Evolutionary conservation across 495 filamentous ascomycete genomes (phyloP).

Genomic region (Aspergillus ellipticus): DNA sequence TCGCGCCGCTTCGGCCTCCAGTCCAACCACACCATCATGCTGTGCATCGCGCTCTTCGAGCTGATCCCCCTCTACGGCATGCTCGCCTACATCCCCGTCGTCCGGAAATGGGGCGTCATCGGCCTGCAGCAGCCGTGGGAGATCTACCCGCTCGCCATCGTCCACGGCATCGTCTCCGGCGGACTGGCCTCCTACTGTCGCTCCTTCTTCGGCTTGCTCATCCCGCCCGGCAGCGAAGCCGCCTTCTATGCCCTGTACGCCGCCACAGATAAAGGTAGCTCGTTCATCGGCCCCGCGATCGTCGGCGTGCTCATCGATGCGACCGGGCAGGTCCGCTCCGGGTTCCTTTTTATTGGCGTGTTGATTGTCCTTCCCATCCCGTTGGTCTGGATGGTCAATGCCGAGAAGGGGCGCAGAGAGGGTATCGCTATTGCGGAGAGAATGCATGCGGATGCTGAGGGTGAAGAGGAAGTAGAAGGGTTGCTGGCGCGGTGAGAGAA

Average conservation of each 20-base stretch:
- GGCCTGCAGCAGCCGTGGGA: slow-evolving; percentile 87
- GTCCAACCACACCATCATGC: slow-evolving; percentile 76
- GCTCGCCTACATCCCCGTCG: slow-evolving; percentile 74
- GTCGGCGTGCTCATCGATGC: slow-evolving; percentile 80
- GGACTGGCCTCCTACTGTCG: slow-evolving; percentile 83
- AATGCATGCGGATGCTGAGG: slow-evolving; percentile 37
- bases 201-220: slow-evolving; percentile 76
- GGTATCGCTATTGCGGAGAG: slow-evolving; percentile 59
- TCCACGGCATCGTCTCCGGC: slow-evolving; percentile 84
- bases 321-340: slow-evolving; percentile 76
- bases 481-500: slow-evolving; percentile 22
- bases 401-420: slow-evolving; percentile 72
- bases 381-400: slow-evolving; percentile 73
- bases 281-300: slow-evolving; percentile 82
- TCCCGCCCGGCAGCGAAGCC: slow-evolving; percentile 86
- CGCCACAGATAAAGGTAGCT: slow-evolving; percentile 89
- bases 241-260: slow-evolving; percentile 92
- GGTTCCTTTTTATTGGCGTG: slow-evolving; percentile 83
- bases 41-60: slow-evolving; percentile 79
- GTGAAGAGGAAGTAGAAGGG: slow-evolving; percentile 29
- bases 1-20: slow-evolving; percentile 57
- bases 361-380: slow-evolving; percentile 74
- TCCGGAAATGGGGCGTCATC: slow-evolving; percentile 66
- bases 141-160: slow-evolving; percentile 79
- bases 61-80: slow-evolving; percentile 84